Percentiles rank a stretch among this genome's conserved stretches.
These are phyloP conservation scores for Pythium aquatile DNA, from an alignment of 352 stramenopile species.

Conservation along the genomic window DNA sequence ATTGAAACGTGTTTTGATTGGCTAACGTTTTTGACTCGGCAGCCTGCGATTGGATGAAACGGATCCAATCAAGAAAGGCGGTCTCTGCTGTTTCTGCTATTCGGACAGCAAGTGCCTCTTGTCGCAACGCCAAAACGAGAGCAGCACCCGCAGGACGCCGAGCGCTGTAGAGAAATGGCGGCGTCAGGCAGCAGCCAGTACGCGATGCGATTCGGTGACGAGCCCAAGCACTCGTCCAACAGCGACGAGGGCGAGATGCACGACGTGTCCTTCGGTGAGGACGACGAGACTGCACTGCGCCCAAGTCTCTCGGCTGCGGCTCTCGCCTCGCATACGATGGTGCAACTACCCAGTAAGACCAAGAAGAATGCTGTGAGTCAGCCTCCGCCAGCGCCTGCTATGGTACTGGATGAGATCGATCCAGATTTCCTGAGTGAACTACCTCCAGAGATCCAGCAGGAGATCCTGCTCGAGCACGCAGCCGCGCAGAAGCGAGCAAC, in stretches of 20 bases:
- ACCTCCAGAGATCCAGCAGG: slow-evolving; percentile 54
- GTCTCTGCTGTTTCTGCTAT: slow-evolving; percentile 21
- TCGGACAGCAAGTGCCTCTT: neutral
- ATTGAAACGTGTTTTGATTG: slow-evolving; percentile 4
- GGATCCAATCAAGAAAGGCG: slow-evolving; percentile 1
- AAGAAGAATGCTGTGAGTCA: neutral
- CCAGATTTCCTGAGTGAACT: slow-evolving; percentile 48
- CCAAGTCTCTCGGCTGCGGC: neutral
- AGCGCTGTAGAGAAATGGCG: neutral
- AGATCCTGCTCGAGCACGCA: slow-evolving; percentile 36
- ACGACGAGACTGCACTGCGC: slow-evolving; percentile 19
- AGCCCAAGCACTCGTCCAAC: neutral
- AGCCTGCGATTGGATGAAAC: slow-evolving; percentile 3
- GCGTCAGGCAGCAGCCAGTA: neutral
- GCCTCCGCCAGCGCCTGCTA: neutral
- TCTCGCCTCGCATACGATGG: slow-evolving; percentile 16
- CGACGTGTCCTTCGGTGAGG: slow-evolving; percentile 21
- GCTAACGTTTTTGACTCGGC: slow-evolving; percentile 1
- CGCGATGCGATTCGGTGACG: neutral
- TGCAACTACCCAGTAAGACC: slow-evolving; percentile 19
- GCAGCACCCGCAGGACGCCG: neutral
- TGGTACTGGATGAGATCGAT: slow-evolving; percentile 34
- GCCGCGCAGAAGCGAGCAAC: slow-evolving; percentile 26
- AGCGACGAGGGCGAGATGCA: slow-evolving; percentile 22
- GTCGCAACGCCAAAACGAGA: slow-evolving; percentile 11